These are phyloP conservation scores for Camellia lanceoleosa DNA, from an alignment of 148 eudicot species.

Conservation along the genomic window DNA sequence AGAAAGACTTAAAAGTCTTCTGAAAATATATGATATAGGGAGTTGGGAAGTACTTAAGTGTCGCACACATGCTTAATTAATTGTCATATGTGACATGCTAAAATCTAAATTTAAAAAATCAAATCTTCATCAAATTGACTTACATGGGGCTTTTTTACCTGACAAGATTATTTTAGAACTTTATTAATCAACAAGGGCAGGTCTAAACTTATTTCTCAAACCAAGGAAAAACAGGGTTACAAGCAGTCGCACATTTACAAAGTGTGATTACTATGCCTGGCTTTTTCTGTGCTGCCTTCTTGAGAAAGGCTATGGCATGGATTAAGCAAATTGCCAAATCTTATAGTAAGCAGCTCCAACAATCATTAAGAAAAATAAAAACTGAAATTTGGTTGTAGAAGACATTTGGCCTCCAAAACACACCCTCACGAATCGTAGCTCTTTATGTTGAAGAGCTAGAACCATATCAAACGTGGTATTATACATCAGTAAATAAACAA, in stretches of 20 bases:
- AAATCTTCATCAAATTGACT: neutral
- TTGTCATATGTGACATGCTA: neutral
- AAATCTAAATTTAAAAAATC: neutral
- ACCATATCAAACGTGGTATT: neutral
- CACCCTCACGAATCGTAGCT: neutral
- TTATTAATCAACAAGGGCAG: too few species aligned
- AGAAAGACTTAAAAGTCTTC: neutral
- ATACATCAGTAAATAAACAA: too few species aligned
- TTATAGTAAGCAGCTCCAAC: neutral
- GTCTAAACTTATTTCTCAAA: too few species aligned
- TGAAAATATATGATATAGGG: neutral
- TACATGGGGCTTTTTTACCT: neutral
- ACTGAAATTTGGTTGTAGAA: neutral
- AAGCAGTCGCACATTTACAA: too few species aligned
- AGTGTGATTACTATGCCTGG: too few species aligned
- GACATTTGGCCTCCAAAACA: neutral
- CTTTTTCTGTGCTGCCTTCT: neutral
- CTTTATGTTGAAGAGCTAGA: neutral
- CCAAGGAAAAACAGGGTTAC: too few species aligned
- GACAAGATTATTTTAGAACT: too few species aligned
- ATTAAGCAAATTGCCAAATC: neutral
- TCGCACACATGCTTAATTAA: neutral
- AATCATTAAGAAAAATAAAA: neutral
- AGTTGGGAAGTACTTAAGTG: neutral
- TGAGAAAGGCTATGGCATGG: neutral